Evolutionary conservation across 768 basidiomycete genomes (phyloP).

Genomic region (Strobilomyces confusus): DNA sequence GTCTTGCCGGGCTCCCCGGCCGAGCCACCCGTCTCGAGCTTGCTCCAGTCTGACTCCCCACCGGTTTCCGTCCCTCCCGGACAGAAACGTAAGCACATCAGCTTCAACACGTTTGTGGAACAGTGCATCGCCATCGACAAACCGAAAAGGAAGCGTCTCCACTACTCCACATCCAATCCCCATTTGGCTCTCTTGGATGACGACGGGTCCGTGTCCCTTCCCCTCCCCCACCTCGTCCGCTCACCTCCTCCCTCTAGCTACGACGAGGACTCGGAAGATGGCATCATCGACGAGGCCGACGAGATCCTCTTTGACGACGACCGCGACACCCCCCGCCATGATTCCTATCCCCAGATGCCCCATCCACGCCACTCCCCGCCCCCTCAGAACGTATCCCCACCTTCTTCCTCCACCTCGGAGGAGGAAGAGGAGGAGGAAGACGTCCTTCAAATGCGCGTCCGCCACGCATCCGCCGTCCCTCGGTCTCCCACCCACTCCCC

Average conservation of each 20-base stretch:
- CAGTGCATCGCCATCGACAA: slow-evolving; percentile 91
- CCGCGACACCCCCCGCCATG: slow-evolving; percentile 17
- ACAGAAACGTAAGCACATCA: slow-evolving; percentile 83
- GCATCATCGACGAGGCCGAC: slow-evolving; percentile 47
- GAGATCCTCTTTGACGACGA: slow-evolving; percentile 30
- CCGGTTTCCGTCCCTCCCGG: slow-evolving; percentile 12
- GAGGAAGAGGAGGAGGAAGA: slow-evolving; percentile 48
- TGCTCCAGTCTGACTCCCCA: slow-evolving; percentile 20
- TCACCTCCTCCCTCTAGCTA: slow-evolving; percentile 41
- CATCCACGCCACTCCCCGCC: slow-evolving; percentile 22
- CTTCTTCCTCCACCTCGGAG: slow-evolving; percentile 35
- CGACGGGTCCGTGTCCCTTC: slow-evolving; percentile 51
- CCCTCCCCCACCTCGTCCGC: neutral
- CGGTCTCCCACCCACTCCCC: slow-evolving; percentile 39
- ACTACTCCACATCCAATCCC: slow-evolving; percentile 10
- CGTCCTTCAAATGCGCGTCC: slow-evolving; percentile 61
- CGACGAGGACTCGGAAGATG: slow-evolving; percentile 66
- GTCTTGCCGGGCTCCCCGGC: slow-evolving; percentile 24
- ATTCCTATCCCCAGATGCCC: slow-evolving; percentile 17
- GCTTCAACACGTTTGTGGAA: slow-evolving; percentile 97
- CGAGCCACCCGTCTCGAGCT: slow-evolving; percentile 7
- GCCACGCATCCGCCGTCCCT: slow-evolving; percentile 23
- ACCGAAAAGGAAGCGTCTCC: slow-evolving; percentile 39
- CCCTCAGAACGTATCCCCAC: slow-evolving; percentile 18
- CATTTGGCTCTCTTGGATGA: slow-evolving; percentile 40